These are phyloP conservation scores for Septoria petroselini DNA, from an alignment of 2,329 filamentous ascomycete genomes.

Conservation along the genomic window DNA sequence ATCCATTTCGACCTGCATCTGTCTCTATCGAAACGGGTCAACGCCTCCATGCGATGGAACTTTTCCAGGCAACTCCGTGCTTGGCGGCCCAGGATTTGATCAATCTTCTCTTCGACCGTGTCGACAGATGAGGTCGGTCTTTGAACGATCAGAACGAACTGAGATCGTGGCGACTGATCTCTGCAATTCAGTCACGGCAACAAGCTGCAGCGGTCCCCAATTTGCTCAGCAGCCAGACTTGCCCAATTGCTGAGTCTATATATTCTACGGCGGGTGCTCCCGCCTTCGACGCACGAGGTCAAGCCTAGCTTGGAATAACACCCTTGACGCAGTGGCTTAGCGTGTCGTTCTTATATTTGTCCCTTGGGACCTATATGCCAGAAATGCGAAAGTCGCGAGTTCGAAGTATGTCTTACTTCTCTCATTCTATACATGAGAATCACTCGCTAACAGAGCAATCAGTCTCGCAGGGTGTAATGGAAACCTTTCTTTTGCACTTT, in stretches of 20 bases:
- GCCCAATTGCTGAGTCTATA: constrained; percentile 6
- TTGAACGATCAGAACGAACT: no score
- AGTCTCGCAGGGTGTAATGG: constrained; percentile 18
- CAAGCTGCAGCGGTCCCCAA: no score
- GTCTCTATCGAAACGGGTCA: no score
- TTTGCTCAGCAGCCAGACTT: no score
- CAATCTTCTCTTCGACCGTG: no score
- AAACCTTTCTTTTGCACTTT: constrained; percentile 2
- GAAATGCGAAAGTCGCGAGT: constrained; percentile 35
- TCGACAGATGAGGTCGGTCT: no score
- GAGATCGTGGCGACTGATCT: no score
- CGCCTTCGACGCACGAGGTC: constrained; percentile 12
- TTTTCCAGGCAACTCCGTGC: no score
- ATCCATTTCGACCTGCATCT: no score
- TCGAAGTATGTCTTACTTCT: constrained; percentile 25
- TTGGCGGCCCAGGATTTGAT: no score
- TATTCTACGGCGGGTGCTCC: constrained; percentile 5
- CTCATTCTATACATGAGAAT: not conserved
- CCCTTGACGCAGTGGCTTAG: constrained; percentile 34
- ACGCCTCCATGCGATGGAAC: no score
- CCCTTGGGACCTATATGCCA: constrained; percentile 22
- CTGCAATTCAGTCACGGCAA: no score
- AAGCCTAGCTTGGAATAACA: constrained; percentile 18
- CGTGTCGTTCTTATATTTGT: constrained; percentile 35
- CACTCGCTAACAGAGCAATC: not conserved